Base-by-base conservation (phyloP, 202 grass and related monocot genomes). In the Musa balbisiana region DNA sequence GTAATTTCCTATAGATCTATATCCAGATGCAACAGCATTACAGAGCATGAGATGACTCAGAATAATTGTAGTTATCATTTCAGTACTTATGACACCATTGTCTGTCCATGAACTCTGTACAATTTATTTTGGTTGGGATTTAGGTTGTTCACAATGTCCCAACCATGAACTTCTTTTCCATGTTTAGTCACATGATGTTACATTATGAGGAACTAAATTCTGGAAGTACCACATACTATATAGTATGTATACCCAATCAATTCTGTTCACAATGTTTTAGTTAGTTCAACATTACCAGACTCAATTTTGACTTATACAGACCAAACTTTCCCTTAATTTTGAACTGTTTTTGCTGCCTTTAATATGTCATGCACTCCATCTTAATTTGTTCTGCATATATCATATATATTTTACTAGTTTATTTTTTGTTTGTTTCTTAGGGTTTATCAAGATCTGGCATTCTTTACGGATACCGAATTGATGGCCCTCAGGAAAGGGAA, bases 401-500 rank as follows among this genome's bases (percentile, higher is more conserved):
- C 10, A 33, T 53, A 22, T 56, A 74, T 71, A 11, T 26, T 68
- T 19, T 54, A 43, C 6, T 43, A 66, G 79, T 73, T 70, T 81
- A 55, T 73, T 83, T 67, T 19, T 17, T 67, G 3, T 12, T 67
- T 51, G 12, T 51, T 21, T 21, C 6, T 83, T 85, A 99, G 95
- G 91, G 91, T 67, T 92, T 99, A 78, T 87, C 87, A 75, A 24
- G 74, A 77, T 89, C 85, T 79, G 89, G 87, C 82, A 85, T 99
- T 86, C 76, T 85, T 65, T 95, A 99, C 69, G 95, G 95, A 59
- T 99, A 99, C 80, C 88, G 77, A 51, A 22, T 94, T 85, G 80
- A 84, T 80, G 95, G 95, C 62, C 91, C 95, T 79, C 87, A 87
- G 68, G 89, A 77, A 62, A 90, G 83, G 95, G 69, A 85, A 43